phyloP scores from a whole-genome alignment of 2,329 filamentous ascomycete genomes.

The Pestalotiopsis sp. region DNA sequence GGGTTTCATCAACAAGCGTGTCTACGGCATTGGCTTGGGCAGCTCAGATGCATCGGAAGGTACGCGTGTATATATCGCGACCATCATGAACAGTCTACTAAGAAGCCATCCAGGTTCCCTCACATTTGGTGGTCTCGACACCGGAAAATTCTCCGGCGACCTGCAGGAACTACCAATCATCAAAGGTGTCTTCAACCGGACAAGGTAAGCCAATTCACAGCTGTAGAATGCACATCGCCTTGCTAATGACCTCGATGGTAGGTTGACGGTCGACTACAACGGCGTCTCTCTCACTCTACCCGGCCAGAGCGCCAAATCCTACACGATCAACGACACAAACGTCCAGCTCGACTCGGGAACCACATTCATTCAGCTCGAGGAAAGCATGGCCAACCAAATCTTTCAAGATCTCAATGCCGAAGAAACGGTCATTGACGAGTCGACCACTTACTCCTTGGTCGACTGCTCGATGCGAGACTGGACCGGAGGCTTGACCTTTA shows the following conservation, averaged over 20 bases:
- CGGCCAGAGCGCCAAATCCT: not conserved
- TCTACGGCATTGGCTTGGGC: not conserved
- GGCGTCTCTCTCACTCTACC: not conserved
- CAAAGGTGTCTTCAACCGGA: not conserved
- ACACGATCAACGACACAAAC: slow-evolving; percentile 1
- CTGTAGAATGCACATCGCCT: not conserved
- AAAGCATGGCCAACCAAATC: not conserved
- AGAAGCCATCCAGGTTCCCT: not conserved
- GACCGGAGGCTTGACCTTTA: not conserved
- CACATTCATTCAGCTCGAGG: not conserved
- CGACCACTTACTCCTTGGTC: not conserved
- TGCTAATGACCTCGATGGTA: not conserved
- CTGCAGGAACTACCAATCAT: not conserved
- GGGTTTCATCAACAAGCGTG: not conserved
- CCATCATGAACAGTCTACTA: not conserved
- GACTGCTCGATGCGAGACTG: not conserved
- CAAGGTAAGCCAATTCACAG: not conserved
- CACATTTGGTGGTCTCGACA: not conserved
- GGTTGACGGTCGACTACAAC: slow-evolving; percentile 1
- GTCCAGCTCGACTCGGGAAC: not conserved
- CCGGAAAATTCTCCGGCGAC: not conserved
- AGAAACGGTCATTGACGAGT: not conserved
- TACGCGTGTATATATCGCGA: not conserved
- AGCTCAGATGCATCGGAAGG: not conserved
- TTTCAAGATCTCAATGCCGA: not conserved